These are phyloP conservation scores for Coemansia sp. DNA, from an alignment of 192 early-diverging fungal genomes.

Conservation along the genomic window DNA sequence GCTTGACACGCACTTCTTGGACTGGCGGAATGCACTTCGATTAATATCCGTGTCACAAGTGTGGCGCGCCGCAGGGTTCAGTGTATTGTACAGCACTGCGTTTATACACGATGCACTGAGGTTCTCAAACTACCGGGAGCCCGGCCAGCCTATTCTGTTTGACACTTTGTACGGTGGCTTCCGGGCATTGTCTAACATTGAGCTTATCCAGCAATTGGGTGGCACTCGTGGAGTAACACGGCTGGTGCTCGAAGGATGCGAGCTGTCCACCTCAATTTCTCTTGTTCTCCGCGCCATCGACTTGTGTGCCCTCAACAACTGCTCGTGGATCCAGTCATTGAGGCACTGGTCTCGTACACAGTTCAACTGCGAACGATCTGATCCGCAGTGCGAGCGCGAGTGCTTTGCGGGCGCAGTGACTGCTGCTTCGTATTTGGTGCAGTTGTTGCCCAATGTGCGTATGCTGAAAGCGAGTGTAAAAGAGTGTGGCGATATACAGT, in stretches of 20 bases:
- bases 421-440: not conserved
- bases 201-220: not conserved
- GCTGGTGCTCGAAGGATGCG: not conserved
- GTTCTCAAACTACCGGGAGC: not conserved
- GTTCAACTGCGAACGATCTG: not conserved
- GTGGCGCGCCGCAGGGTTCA: not conserved
- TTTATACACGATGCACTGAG: not conserved
- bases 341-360: not conserved
- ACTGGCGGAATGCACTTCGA: not conserved
- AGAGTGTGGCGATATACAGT: not conserved
- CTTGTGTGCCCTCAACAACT: not conserved
- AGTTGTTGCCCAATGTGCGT: not conserved
- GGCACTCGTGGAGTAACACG: not conserved
- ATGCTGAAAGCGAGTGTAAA: not conserved
- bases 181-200: not conserved
- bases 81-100: not conserved
- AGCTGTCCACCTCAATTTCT: not conserved
- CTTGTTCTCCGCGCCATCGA: not conserved
- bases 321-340: not conserved
- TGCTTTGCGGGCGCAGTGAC: not conserved
- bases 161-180: not conserved
- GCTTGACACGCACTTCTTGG: not conserved
- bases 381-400: not conserved
- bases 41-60: not conserved
- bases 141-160: not conserved